Base-by-base conservation (phyloP, 176 grass and related monocot genomes). In the Aegilops speltoides region DNA sequence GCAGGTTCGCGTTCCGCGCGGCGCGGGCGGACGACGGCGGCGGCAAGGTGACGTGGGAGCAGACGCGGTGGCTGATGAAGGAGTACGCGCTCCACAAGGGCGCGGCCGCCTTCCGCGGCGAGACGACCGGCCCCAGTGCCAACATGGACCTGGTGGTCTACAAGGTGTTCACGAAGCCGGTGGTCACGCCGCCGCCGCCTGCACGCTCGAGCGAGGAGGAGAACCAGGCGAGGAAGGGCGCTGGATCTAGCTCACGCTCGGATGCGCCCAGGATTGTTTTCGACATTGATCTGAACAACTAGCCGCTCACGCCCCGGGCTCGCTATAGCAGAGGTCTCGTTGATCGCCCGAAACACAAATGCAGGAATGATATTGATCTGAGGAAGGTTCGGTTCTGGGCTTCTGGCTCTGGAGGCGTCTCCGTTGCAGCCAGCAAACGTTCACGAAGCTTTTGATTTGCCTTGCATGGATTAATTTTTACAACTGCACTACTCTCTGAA, bases 41-140 rank as follows among this genome's bases (percentile, higher is more conserved):
- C 61, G 32, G 54, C 54, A 36, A 15, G 76, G 54, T 15, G 76
- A 34, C 0, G 32, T 19, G 26, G 24, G 13, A 4, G 79, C 41
- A 7, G 41, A 68, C 64, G 26, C 63, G 6, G 64, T 82, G 64
- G 79, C 38, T 45, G 43, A 82, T 82, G 79, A 82, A 82, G 64
- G 79, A 82, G 63, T 82, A 82, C 79, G 23, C 23, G 26, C 25
- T 82, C 15, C 41, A 82, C 62, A 68, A 50, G 64, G 16, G 2
- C 79, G 16, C 37, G 43, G 1, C 25, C 15, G 5, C 16, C 41
- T 66, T 20, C 34, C n/a, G 13, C 77, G 16, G 13, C 41, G 5
- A 0, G 4, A 3, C 1, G 8, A 4, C 3, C 15, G 14, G 24
- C 25, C 78, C 36, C 4, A 15, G 26, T 17, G 14, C 61, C 63